Evolutionary conservation across 1,139 yeast species (phyloP).

Genomic region (Trichomonascaceae sp.): DNA sequence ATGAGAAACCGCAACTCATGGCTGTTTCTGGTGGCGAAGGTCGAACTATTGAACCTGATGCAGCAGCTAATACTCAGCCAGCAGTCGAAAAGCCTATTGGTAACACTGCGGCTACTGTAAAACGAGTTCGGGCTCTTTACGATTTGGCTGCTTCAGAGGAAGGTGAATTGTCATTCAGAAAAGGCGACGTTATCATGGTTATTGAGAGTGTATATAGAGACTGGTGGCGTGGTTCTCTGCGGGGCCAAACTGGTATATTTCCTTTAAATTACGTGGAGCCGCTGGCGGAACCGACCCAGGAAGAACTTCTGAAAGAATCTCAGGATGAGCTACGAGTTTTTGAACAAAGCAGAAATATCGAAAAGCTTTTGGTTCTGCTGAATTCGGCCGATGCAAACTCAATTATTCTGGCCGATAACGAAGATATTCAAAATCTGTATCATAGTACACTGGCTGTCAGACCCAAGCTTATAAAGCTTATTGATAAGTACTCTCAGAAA

Average conservation of each 20-base stretch:
- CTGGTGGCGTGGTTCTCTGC: slow-evolving; percentile 91
- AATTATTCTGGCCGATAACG: slow-evolving; percentile 35
- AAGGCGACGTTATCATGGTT: slow-evolving; percentile 56
- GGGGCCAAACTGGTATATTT: slow-evolving; percentile 82
- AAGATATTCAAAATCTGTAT: slow-evolving; percentile 50
- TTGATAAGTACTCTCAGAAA: slow-evolving; percentile 68
- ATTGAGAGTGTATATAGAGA: slow-evolving; percentile 84
- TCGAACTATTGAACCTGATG: neutral
- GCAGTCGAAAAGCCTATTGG: slow-evolving; percentile 17
- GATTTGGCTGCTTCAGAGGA: slow-evolving; percentile 60
- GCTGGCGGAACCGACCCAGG: slow-evolving; percentile 57
- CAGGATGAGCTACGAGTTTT: slow-evolving; percentile 42
- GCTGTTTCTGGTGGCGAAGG: neutral
- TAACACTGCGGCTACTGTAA: slow-evolving; percentile 40
- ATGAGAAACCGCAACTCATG: slow-evolving; percentile 1
- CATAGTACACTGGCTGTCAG: slow-evolving; percentile 66
- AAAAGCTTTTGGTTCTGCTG: slow-evolving; percentile 55
- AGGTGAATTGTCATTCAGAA: slow-evolving; percentile 39
- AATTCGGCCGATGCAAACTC: slow-evolving; percentile 38
- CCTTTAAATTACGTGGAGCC: slow-evolving; percentile 91
- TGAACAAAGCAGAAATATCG: slow-evolving; percentile 51
- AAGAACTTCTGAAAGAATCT: slow-evolving; percentile 42
- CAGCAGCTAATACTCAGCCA: neutral
- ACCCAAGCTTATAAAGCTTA: slow-evolving; percentile 63
- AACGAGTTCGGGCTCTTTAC: slow-evolving; percentile 76